Base-by-base conservation (phyloP, 768 basidiomycete genomes). In the Leccinum boreale region DNA sequence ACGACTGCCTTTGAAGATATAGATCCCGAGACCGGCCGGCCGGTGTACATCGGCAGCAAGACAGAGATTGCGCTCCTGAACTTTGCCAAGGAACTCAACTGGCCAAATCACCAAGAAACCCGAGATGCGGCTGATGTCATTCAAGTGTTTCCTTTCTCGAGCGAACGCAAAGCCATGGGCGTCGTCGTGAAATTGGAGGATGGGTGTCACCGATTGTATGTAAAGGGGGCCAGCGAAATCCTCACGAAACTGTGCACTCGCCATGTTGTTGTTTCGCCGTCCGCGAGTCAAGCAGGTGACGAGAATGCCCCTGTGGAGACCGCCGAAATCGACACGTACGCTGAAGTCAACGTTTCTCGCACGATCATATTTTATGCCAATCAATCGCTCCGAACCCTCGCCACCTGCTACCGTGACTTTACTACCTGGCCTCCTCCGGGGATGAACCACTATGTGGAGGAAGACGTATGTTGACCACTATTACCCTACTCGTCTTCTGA, bases 341-440 rank as follows among this genome's bases (percentile, higher is more conserved):
- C 87, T 14, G 78, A 79, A 58, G 87, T 89, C 67, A 98, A 98
- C 69, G 92, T 98, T 70, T 82, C 81, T 26, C 83, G 92, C 48
- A 98, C 96, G 14, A 98, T 95, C 73, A 95, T 96, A 63, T 96
- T 97, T 74, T 98, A 99, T 71, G 95, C 95, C 66, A 95, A 95
- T 72, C 96, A 98, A 76, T 90, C 86, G 12, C 85, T 98, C 10
- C 85, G 96, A 51, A 98, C 97, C 2, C 92, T 99, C 63, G 94
- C 95, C 1, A 74, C 98, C 47, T 97, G 95, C 72, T 98, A 98
- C 69, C 82, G 86, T 50, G 95, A 99, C 68, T 87, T 97, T 57
- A 70, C 84, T 5, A 71, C 77, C 1, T 98, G 96, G 95, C 96
- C 96, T 11, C 94, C 95, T 4, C 55, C 62, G 14, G 80, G 78